Evolutionary conservation across 371 early-diverging fungal species (phyloP), one percentile per base, ranked within the genome.

Genomic region (Capillidium heterosporum): DNA sequence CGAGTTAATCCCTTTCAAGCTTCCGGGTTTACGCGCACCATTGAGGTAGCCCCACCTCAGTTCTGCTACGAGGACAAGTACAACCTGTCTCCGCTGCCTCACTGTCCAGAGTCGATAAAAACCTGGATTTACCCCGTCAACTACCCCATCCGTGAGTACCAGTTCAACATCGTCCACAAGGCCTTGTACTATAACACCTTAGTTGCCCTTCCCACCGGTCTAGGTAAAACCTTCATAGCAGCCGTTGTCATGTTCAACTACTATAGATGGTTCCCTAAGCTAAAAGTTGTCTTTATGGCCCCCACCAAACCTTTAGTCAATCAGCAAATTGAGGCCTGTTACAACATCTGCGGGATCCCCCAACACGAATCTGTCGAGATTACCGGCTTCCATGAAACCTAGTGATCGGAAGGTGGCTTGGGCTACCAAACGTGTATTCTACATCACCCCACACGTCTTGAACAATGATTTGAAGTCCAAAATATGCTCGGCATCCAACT

Each of bases 151-250:
- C 82, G 96, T 29, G 82, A 79, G 28, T 95, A 95, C 62, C 95
- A 95, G 58, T 82, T 75, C 66, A 85, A 85, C 57, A 89, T 93
- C 32, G 81, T 90, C 21, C 73, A 78, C 35, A 75, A 74, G 2
- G 81, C 87, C 1, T 64, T 95, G 29, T 82, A 82, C 55, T 65
- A 73, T 44, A 95, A 95, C 65, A 91, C 91, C 1, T 67, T 95
- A 23, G 93, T 93, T 0, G 83, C 88, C 2, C 71, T 95, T 21
- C 89, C 89, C 0, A 89, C 89, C 0, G 88, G 96, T 40, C 72
- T 94, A 48, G 96, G 96, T 29, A 95, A 95, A 64, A 95, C 96
- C 0, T 84, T 93, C 60, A 89, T 95, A 61, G 96, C 96, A 0
- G 90, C 91, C 0, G 96, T 95, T 0, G 87, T 93, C 10, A 94